These are phyloP conservation scores for Pseudopithomyces maydicus DNA, from an alignment of 2,329 filamentous ascomycete species.

Conservation along the genomic window DNA sequence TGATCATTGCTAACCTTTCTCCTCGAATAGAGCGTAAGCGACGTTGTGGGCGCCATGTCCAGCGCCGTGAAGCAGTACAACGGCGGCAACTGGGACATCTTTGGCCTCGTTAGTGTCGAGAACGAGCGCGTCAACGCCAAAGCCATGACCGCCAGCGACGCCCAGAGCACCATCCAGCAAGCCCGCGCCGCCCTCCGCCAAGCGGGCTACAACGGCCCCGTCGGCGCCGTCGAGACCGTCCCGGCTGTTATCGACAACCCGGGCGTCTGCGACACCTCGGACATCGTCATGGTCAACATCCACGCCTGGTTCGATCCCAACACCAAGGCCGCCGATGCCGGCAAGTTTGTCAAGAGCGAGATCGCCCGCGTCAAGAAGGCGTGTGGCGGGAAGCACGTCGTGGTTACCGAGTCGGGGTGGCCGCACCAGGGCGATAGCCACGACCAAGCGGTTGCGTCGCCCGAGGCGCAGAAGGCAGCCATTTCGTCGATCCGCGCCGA, in stretches of 20 bases:
- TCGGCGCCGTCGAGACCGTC: conserved; percentile 83
- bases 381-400: conserved; percentile 62
- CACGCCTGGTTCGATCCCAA: conserved; percentile 82
- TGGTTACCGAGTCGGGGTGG: conserved; percentile 88
- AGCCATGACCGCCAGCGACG: conserved; percentile 53
- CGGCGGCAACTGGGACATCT: conserved; percentile 66
- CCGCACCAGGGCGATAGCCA: conserved; percentile 71
- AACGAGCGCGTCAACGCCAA: conserved; percentile 75
- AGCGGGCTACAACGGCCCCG: conserved; percentile 71
- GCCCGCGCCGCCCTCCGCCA: conserved; percentile 63
- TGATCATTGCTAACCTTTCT: conserved; percentile 5
- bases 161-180: conserved; percentile 63
- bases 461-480: conserved; percentile 69
- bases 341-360: conserved; percentile 67
- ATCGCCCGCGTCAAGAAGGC: conserved; percentile 53
- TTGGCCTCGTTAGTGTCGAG: conserved; percentile 76
- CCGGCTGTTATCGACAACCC: conserved; percentile 69
- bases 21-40: conserved; percentile 28
- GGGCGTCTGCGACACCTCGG: conserved; percentile 71
- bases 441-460: conserved; percentile 69
- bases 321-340: conserved; percentile 64
- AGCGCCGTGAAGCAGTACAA: conserved; percentile 54
- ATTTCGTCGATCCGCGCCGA: conserved; percentile 66
- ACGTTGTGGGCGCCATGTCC: conserved; percentile 66
- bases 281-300: conserved; percentile 81